These are phyloP conservation scores for Xylariaceae sp. DNA, from an alignment of 2,329 filamentous ascomycete genomes.

Conservation along the genomic window DNA sequence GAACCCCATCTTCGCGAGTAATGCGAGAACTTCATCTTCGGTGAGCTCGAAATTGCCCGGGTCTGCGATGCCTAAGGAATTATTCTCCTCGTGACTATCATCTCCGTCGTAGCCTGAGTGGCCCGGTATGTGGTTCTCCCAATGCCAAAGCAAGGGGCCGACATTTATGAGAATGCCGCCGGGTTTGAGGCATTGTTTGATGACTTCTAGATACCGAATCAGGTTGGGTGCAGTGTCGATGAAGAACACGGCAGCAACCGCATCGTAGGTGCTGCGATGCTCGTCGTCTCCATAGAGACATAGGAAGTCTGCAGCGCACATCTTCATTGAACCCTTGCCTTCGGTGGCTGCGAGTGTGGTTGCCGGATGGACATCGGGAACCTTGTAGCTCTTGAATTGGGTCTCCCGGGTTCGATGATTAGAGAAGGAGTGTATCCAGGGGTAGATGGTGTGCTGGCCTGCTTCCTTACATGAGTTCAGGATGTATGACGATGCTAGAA, in stretches of 20 bases:
- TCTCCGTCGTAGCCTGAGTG: constrained; percentile 53
- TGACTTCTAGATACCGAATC: constrained; percentile 83
- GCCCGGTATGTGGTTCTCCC: constrained; percentile 69
- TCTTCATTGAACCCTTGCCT: constrained; percentile 70
- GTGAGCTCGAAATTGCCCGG: constrained; percentile 88
- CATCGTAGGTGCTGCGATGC: constrained; percentile 67
- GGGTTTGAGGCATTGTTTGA: constrained; percentile 70
- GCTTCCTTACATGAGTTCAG: constrained; percentile 64
- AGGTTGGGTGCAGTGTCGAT: constrained; percentile 95
- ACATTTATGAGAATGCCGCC: constrained; percentile 86
- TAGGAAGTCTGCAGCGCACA: constrained; percentile 91
- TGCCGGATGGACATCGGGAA: constrained; percentile 80
- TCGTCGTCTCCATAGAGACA: constrained; percentile 71
- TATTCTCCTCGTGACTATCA: constrained; percentile 47
- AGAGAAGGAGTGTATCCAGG: constrained; percentile 84
- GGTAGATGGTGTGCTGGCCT: constrained; percentile 70
- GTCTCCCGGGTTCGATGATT: constrained; percentile 73
- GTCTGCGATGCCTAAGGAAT: constrained; percentile 72
- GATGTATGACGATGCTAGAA: constrained; percentile 79
- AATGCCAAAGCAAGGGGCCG: constrained; percentile 93
- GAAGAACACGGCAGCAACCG: constrained; percentile 89
- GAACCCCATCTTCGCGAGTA: constrained; percentile 77
- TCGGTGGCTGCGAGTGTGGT: constrained; percentile 42
- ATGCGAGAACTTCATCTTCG: constrained; percentile 78
- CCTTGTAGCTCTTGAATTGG: constrained; percentile 69